Conservation (phyloP, 2,329 filamentous ascomycete genomes). For the Microdochium paspali region DNA sequence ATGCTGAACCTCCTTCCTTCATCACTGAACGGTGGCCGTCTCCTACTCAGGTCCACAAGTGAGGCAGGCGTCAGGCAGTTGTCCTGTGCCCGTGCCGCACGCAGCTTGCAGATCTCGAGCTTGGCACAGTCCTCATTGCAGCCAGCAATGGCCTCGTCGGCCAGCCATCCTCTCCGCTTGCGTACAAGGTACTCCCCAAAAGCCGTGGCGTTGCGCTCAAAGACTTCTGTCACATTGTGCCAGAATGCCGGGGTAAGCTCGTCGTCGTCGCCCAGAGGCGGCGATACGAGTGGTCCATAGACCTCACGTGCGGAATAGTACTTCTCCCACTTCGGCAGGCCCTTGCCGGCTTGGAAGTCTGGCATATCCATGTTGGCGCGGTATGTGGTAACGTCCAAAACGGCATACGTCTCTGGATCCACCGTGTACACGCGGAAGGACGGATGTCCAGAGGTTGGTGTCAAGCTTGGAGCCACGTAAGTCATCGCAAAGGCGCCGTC, state of each 20-base stretch:
- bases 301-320: slow-evolving; percentile 47
- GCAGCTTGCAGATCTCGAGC: slow-evolving; percentile 39
- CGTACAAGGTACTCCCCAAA: slow-evolving; percentile 38
- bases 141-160: slow-evolving; percentile 12
- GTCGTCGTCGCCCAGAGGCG: slow-evolving; percentile 24
- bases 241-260: slow-evolving; percentile 49
- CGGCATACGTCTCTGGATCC: slow-evolving; percentile 44
- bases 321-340: slow-evolving; percentile 39
- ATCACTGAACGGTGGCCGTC: slow-evolving; percentile 8
- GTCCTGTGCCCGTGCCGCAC: slow-evolving; percentile 41
- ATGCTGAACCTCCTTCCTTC: slow-evolving; percentile 6
- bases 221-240: slow-evolving; percentile 43
- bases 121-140: slow-evolving; percentile 33
- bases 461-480: slow-evolving; percentile 44
- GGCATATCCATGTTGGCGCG: slow-evolving; percentile 39
- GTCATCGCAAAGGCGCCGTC: slow-evolving; percentile 37
- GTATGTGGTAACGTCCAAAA: slow-evolving; percentile 45
- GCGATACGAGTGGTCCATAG: slow-evolving; percentile 36
- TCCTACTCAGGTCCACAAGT: slow-evolving; percentile 22
- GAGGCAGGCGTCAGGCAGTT: slow-evolving; percentile 33
- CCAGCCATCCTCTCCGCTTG: slow-evolving; percentile 35
- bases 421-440: slow-evolving; percentile 50
- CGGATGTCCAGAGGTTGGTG: slow-evolving; percentile 44
- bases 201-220: slow-evolving; percentile 29
- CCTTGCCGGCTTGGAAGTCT: slow-evolving; percentile 24